These are phyloP conservation scores for Pascua sp. DNA, from an alignment of 1,284 basidiomycete genomes.

Conservation along the genomic window DNA sequence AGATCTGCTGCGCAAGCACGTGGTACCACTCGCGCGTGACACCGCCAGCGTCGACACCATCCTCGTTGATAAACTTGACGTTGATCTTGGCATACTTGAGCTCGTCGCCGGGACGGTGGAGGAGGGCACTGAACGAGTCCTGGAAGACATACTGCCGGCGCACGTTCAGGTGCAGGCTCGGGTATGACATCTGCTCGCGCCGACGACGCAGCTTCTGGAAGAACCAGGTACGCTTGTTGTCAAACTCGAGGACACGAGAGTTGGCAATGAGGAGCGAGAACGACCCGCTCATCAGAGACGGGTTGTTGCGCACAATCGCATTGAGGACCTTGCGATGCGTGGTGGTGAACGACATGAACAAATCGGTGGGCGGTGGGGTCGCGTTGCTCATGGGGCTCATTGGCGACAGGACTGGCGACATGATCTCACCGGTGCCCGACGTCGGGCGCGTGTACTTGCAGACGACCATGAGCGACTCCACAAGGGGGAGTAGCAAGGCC, in stretches of 20 bases:
- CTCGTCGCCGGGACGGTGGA: constrained; percentile 87
- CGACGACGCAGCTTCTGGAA: constrained; percentile 91
- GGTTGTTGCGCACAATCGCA: constrained; percentile 96
- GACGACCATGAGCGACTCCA: constrained; percentile 95
- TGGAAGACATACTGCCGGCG: constrained; percentile 92
- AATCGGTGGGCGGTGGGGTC: constrained; percentile 68
- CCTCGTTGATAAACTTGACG: constrained; percentile 94
- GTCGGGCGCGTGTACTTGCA: constrained; percentile 67
- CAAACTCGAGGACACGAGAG: constrained; percentile 95
- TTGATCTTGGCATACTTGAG: constrained; percentile 98
- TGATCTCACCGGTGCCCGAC: too few relatives aligned
- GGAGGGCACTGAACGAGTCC: constrained; percentile 90
- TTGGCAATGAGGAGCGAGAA: constrained; percentile 96
- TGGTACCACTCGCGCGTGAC: constrained; percentile 99
- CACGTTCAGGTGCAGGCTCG: constrained; percentile 85
- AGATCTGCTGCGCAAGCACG: constrained; percentile 96
- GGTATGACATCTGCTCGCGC: constrained; percentile 65
- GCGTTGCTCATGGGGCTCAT: constrained; percentile 56
- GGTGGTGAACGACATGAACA: constrained; percentile 93
- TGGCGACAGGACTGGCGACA: constrained; percentile 52
- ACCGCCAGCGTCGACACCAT: constrained; percentile 97
- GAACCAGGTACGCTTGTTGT: constrained; percentile 99
- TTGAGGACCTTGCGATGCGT: constrained; percentile 92
- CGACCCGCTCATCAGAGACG: constrained; percentile 94
- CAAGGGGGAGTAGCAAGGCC: constrained; percentile 82